Percentiles rank a stretch among this genome's conserved stretches.
Conservation (phyloP, 768 basidiomycete genomes). For the Boletus rubropictus region DNA sequence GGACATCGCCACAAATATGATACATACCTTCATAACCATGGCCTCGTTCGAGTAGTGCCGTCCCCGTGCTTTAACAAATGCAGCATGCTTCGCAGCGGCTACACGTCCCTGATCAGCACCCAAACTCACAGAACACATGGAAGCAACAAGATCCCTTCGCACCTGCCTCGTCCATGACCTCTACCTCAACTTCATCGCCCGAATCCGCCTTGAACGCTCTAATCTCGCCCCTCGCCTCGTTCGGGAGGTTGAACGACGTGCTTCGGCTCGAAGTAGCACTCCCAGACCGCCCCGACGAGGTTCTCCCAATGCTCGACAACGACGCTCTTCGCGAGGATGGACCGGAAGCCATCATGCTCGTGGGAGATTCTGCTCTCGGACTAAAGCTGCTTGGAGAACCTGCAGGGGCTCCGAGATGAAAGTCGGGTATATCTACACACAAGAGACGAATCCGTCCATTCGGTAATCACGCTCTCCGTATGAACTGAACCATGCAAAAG, state of each 20-base stretch:
- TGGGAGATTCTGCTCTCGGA: constrained; percentile 48
- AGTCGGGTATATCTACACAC: constrained; percentile 72
- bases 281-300: constrained; percentile 52
- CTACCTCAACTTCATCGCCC: constrained; percentile 58
- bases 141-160: constrained; percentile 15
- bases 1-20: neutral
- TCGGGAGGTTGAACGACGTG: constrained; percentile 78
- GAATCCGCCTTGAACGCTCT: constrained; percentile 37
- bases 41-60: constrained; percentile 89
- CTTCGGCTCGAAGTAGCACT: constrained; percentile 67
- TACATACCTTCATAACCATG: constrained; percentile 81
- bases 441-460: neutral
- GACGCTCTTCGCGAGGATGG: constrained; percentile 73
- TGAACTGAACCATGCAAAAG: neutral
- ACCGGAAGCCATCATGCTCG: constrained; percentile 55
- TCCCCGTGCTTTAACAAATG: constrained; percentile 72
- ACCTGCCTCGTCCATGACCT: constrained; percentile 91
- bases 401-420: constrained; percentile 47
- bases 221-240: constrained; percentile 58
- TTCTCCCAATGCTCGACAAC: constrained; percentile 57
- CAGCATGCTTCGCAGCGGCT: constrained; percentile 82
- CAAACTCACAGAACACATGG: neutral
- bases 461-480: neutral
- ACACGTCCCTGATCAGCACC: constrained; percentile 3
- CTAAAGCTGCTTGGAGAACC: constrained; percentile 36